Conservation (phyloP, 2,329 filamentous ascomycete genomes). For the Sclerotiophoma versabilis region DNA sequence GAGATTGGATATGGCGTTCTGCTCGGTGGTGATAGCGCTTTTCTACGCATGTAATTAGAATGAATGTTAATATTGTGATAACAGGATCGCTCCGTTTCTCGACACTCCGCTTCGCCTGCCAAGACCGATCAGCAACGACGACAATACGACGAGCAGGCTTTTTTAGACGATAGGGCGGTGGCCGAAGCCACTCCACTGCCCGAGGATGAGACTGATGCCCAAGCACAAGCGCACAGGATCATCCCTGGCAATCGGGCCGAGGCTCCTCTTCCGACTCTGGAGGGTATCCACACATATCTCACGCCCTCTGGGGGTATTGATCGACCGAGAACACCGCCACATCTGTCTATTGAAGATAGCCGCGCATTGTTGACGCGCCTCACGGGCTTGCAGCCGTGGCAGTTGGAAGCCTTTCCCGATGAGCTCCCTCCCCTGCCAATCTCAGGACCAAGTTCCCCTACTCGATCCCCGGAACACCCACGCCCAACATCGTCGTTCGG, state of each 20-base stretch:
- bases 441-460: conserved; percentile 42
- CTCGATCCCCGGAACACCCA: conserved; percentile 33
- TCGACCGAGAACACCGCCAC: conserved; percentile 41
- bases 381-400: conserved; percentile 46
- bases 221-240: conserved; percentile 33
- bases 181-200: conserved; percentile 56
- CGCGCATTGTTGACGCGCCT: conserved; percentile 43
- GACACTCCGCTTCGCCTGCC: conserved; percentile 34
- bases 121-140: conserved; percentile 32
- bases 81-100: conserved; percentile 42
- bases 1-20: background rate
- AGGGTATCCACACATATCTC: conserved; percentile 32
- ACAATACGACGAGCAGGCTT: conserved; percentile 59
- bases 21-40: conserved; percentile 21
- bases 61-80: conserved; percentile 41
- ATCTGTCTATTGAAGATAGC: conserved; percentile 41
- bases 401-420: conserved; percentile 45
- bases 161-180: conserved; percentile 71
- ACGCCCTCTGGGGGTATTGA: conserved; percentile 29
- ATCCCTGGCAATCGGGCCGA: conserved; percentile 45
- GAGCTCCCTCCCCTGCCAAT: conserved; percentile 44
- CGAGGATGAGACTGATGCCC: conserved; percentile 45
- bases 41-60: conserved; percentile 39
- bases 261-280: conserved; percentile 34
- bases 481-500: conserved; percentile 24